phyloP scores from a whole-genome alignment of 2,329 filamentous ascomycete genomes.

The Catunica adiposa region DNA sequence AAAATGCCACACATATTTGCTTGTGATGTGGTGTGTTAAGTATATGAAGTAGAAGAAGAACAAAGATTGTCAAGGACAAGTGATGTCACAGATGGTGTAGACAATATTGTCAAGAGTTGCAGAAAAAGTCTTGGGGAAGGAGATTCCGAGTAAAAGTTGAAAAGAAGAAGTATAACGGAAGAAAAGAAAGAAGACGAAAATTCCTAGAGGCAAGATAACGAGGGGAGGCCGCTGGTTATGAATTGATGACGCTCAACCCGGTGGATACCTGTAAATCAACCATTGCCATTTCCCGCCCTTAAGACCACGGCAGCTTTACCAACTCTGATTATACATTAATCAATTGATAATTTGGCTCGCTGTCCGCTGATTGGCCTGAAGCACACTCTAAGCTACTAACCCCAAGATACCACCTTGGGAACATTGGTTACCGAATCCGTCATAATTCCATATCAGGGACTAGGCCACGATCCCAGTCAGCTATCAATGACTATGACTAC shows the following conservation, averaged over 20 bases:
- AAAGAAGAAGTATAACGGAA: background rate
- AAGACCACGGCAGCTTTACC: too few species aligned
- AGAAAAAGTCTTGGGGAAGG: background rate
- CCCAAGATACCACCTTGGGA: background rate
- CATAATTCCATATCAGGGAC: background rate
- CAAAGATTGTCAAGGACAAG: background rate
- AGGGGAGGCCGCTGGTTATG: background rate
- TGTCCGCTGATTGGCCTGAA: background rate
- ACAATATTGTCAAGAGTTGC: too few species aligned
- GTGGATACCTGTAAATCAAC: background rate
- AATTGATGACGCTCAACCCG: background rate
- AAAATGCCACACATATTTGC: conserved; percentile 87
- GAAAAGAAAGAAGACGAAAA: background rate
- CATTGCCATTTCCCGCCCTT: background rate
- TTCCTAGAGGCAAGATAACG: background rate
- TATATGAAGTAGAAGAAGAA: background rate
- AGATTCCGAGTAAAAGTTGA: background rate
- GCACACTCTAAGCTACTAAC: background rate
- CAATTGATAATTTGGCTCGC: too few species aligned
- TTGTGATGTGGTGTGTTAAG: background rate
- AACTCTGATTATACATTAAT: too few species aligned
- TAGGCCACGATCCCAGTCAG: background rate
- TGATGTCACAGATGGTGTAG: too few species aligned
- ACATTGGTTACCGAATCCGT: background rate
- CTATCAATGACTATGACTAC: background rate